These are phyloP conservation scores for Brassica napus DNA, from an alignment of 345 rosid genomes.

Conservation along the genomic window Da-Ae NC_063446.1:2532001-2532500, in stretches of 20 bases:
- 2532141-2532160: conserved; percentile 94
- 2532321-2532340: not conserved
- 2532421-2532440: not conserved
- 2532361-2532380: not conserved
- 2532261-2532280: conserved; percentile 1
- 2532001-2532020: conserved; percentile 42
- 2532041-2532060: conserved; percentile 94
- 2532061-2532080: conserved; percentile 95
- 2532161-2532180: not conserved
- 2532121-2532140: conserved; percentile 98
- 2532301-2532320: not conserved
- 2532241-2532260: conserved; percentile 9
- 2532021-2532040: conserved; percentile 33
- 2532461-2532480: not conserved
- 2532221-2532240: not conserved
- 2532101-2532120: conserved; percentile 98
- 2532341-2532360: conserved; percentile 19
- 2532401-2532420: not conserved
- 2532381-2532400: not conserved
- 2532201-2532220: not conserved
- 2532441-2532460: not conserved
- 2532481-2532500: not conserved
- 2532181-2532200: not conserved
- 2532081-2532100: conserved; percentile 98
- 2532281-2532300: not conserved